Base-by-base conservation (phyloP, 371 early-diverging fungal species). In the Batkoa obscura region DNA sequence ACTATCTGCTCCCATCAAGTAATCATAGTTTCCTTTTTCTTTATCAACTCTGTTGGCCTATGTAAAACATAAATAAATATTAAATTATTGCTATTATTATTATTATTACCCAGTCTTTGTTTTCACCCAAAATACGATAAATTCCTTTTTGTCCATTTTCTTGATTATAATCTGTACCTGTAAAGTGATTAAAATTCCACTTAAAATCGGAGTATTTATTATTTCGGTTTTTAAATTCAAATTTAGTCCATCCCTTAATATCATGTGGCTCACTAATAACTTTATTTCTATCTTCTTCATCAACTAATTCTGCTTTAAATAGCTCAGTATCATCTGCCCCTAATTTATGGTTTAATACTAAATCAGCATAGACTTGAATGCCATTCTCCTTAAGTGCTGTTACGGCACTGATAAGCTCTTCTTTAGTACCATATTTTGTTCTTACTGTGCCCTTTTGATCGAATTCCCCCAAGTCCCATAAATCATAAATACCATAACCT, bases 21-120 rank as follows among this genome's bases (percentile, higher is more conserved):
- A 71, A 58, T 71, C 72, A 58, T 66, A 71, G 60, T 71, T 71
- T 48, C 72, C 69, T 12, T 64, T 62, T 35, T 71, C 72, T 12
- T 52, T 45, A 53, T 68, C 68, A 1, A 71, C 69, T 47, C 67
- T 63, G 13, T 67, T 61, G 0, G 71, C 57, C 12, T 4, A n/a
- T n/a, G n/a, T n/a, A n/a, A n/a, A n/a, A n/a, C n/a, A n/a, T n/a
- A n/a, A n/a, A n/a, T n/a, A n/a, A n/a, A 47, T 15, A 10, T 42
- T 42, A n/a, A n/a, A n/a, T 42, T 42, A 42, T 42, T 42, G 10
- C 10, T 10, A 10, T n/a, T n/a, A 42, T 10, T n/a, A 42, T 10
- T 42, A 10, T n/a, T 10, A 10, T 42, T 42, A n/a, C 42, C 61
- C 68, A 68, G 57, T 65, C 55, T 57, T 71, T 68, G 51, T 64